phyloP scores from a whole-genome alignment of 768 basidiomycete genomes.

The Lanmaoa rubissima region DNA sequence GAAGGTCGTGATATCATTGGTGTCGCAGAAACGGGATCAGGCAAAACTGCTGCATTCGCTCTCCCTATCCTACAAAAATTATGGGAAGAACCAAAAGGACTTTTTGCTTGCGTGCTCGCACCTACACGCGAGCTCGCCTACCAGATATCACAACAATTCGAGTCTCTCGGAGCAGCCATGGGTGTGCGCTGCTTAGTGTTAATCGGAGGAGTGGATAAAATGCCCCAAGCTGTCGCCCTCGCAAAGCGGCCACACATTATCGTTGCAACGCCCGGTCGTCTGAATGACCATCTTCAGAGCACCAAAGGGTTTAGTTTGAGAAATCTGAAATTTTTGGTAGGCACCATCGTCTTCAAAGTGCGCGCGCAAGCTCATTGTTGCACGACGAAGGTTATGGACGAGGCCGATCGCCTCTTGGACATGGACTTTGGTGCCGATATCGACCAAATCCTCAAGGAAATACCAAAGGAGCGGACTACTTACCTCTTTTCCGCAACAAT shows the following conservation, averaged over 20 bases:
- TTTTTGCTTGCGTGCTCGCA: constrained; percentile 91
- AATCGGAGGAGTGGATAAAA: constrained; percentile 94
- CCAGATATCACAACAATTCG: constrained; percentile 97
- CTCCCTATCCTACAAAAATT: constrained; percentile 93
- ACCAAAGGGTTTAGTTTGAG: constrained; percentile 95
- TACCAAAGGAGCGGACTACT: constrained; percentile 92
- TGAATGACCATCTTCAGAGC: constrained; percentile 92
- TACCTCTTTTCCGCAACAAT: constrained; percentile 98
- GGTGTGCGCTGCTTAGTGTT: constrained; percentile 89
- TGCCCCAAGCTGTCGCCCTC: constrained; percentile 86
- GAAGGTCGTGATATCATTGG: constrained; percentile 96
- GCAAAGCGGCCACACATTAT: constrained; percentile 94
- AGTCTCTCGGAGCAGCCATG: constrained; percentile 86
- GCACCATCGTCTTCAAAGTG: constrained; percentile 23
- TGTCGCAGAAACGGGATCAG: constrained; percentile 95
- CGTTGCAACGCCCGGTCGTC: constrained; percentile 91
- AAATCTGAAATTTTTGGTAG: constrained; percentile 81
- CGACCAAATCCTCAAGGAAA: constrained; percentile 93
- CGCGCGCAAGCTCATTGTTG: neutral
- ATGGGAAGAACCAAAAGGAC: constrained; percentile 92
- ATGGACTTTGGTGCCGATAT: constrained; percentile 96
- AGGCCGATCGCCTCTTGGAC: constrained; percentile 93
- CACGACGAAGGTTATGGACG: constrained; percentile 80
- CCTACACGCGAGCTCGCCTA: constrained; percentile 98
- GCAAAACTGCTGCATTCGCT: constrained; percentile 97